Evolutionary conservation across 345 rosid genomes (phyloP).

Genomic region (Hirschfeldia incana): DNA sequence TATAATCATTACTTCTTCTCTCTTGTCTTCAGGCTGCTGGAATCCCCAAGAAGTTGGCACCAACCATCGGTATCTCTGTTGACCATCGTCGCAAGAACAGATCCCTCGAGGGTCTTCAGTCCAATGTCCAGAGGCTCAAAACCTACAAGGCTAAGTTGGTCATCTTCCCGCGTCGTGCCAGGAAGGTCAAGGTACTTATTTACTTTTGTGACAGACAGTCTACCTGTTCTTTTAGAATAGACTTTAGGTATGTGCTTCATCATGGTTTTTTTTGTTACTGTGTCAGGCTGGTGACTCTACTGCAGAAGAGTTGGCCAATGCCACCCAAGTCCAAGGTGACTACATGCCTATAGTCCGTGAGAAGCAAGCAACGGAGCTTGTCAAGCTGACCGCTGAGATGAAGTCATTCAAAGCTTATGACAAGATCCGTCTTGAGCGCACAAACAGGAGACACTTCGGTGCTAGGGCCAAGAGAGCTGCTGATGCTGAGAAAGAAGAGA

Average conservation of each 20-base stretch:
- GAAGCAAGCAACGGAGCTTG: conserved; percentile 75
- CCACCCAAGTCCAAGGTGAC: conserved; percentile 74
- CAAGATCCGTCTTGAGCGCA: conserved; percentile 69
- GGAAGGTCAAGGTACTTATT: conserved; percentile 59
- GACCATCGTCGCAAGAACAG: conserved; percentile 75
- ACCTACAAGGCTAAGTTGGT: conserved; percentile 86
- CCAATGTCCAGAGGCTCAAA: conserved; percentile 81
- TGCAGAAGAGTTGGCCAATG: conserved; percentile 74
- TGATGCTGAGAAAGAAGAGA: conserved; percentile 91
- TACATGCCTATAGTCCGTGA: conserved; percentile 67
- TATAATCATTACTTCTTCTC: background rate
- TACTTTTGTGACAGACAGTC: background rate
- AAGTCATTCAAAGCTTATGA: conserved; percentile 73
- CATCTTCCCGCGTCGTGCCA: conserved; percentile 77
- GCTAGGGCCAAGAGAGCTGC: conserved; percentile 82
- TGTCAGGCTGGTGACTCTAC: conserved; percentile 86
- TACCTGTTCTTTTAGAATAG: background rate
- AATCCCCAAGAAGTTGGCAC: conserved; percentile 75
- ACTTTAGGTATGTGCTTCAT: background rate
- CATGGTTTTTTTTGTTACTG: background rate
- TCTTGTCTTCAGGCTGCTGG: conserved; percentile 35
- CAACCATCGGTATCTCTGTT: conserved; percentile 69
- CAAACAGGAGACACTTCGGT: conserved; percentile 62
- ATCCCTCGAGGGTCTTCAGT: conserved; percentile 68
- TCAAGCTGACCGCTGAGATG: conserved; percentile 72